Evolutionary conservation across 208 protist species (phyloP).

Genomic region (Leishmania gerbilli): DNA sequence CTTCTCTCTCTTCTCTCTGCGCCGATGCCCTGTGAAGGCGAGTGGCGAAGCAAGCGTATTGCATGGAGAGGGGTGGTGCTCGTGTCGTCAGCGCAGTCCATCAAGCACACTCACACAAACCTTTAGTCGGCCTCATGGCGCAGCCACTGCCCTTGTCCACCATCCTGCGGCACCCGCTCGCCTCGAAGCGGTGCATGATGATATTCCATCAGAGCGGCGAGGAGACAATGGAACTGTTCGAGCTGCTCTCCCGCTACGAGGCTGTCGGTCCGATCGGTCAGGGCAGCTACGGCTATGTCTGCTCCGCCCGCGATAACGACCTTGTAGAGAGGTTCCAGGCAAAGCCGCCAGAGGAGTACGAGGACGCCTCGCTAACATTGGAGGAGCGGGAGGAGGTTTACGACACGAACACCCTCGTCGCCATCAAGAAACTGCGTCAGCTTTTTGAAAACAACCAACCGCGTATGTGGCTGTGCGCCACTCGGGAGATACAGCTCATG

Average conservation of each 20-base stretch:
- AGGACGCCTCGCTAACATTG: conserved; percentile 30
- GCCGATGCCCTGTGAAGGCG: background rate
- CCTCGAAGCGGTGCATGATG: conserved; percentile 78
- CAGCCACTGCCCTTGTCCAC: conserved; percentile 31
- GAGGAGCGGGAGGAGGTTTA: conserved; percentile 69
- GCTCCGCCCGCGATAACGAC: conserved; percentile 71
- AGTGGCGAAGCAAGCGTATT: background rate
- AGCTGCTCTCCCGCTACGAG: conserved; percentile 80
- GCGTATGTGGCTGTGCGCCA: conserved; percentile 86
- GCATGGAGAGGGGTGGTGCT: background rate
- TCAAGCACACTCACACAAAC: background rate
- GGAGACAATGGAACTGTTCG: conserved; percentile 70
- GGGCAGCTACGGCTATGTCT: conserved; percentile 83
- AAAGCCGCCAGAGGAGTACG: conserved; percentile 51
- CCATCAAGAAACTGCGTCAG: conserved; percentile 76
- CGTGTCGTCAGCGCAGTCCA: background rate
- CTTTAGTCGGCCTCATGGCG: conserved; percentile 10
- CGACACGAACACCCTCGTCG: conserved; percentile 65
- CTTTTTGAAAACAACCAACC: conserved; percentile 81
- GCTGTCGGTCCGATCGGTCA: conserved; percentile 62
- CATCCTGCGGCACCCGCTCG: conserved; percentile 69
- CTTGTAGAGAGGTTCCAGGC: conserved; percentile 56
- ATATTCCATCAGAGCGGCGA: conserved; percentile 50
- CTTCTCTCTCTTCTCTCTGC: background rate
- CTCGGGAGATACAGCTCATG: conserved; percentile 86